phyloP scores from a whole-genome alignment of 768 basidiomycete species.

The Roridomyces roridus region DNA sequence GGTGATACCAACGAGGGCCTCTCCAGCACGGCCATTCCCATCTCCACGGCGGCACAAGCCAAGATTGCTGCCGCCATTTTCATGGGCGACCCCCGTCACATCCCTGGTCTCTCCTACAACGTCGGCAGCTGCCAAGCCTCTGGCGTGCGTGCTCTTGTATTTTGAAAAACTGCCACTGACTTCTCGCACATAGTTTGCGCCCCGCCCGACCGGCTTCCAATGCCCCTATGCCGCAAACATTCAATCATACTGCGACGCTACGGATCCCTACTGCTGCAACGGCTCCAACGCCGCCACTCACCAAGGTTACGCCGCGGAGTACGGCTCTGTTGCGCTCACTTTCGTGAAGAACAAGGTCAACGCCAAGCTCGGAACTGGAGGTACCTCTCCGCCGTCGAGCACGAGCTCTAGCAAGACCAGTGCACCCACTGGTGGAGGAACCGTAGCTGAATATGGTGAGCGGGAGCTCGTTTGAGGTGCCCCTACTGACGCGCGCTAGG shows the following conservation, averaged over 20 bases:
- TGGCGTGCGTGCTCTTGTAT: constrained; percentile 30
- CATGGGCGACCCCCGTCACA: constrained; percentile 41
- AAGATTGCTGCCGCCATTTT: constrained; percentile 42
- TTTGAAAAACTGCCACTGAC: not conserved
- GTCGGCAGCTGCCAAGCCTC: constrained; percentile 39
- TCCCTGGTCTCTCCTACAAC: constrained; percentile 38
- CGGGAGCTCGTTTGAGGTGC: not conserved
- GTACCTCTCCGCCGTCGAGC: constrained; percentile 15
- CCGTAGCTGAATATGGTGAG: not conserved
- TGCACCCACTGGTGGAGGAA: not conserved
- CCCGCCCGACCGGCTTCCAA: constrained; percentile 38
- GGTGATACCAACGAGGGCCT: constrained; percentile 40
- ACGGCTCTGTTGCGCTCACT: constrained; percentile 35
- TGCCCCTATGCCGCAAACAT: constrained; percentile 37
- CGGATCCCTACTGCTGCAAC: constrained; percentile 42
- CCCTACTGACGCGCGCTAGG: not conserved
- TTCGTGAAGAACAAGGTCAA: constrained; percentile 37
- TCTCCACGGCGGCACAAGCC: constrained; percentile 32
- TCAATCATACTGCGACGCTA: constrained; percentile 40
- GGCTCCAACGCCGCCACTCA: constrained; percentile 36
- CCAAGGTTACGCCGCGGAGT: constrained; percentile 39
- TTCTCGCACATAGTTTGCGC: constrained; percentile 32
- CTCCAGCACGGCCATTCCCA: constrained; percentile 35
- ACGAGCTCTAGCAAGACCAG: not conserved
- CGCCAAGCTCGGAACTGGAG: constrained; percentile 28